Evolutionary conservation across 2,329 filamentous ascomycete genomes (phyloP), one percentile per base, ranked within the genome.

Genomic region (Aspergillus tubingensis): DNA sequence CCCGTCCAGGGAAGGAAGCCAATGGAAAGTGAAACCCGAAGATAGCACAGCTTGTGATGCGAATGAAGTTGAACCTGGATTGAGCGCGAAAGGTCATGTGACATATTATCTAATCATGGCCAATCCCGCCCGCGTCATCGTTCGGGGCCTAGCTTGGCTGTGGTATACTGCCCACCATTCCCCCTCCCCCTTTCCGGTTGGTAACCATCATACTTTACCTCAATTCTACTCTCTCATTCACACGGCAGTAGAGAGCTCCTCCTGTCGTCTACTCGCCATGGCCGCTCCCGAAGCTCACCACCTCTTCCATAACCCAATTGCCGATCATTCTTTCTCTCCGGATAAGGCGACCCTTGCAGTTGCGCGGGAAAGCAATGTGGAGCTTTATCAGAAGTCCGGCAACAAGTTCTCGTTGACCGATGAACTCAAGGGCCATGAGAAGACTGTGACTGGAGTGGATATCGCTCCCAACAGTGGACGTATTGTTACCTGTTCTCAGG

Each of bases 181-280:
- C 41, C 54, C 48, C 44, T 49, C 50, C 15, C 51, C 38, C 25
- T 41, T 32, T 41, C 44, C n/a, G 8, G 41, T 32, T 21, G 32
- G 27, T 17, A 32, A 39, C 38, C 36, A 21, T 48, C 32, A 49
- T 57, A 51, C 53, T 57, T 48, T 57, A 53, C 54, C 57, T 55
- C 43, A 51, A 48, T 27, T 30, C 47, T 53, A 58, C 56, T 61
- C 38, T 52, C 52, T 57, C 43, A 59, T 58, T 49, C 59, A 8
- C 21, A 65, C 86, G 91, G 85, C 95, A 97, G 95, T 98, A 89
- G 95, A 98, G 95, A 96, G 92, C 86, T 91, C 82, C 91, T 96
- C 92, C 91, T 95, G 92, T 91, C 88, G 83, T 81, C 59, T 59
- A 54, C 53, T 47, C 76, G 84, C 56, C 62, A 98, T 98, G 94